A percentile compares a stretch with the other conserved stretches of the same genome.
Conservation (phyloP, 2,329 filamentous ascomycete species). For the Verticillium albo-atrum region DNA sequence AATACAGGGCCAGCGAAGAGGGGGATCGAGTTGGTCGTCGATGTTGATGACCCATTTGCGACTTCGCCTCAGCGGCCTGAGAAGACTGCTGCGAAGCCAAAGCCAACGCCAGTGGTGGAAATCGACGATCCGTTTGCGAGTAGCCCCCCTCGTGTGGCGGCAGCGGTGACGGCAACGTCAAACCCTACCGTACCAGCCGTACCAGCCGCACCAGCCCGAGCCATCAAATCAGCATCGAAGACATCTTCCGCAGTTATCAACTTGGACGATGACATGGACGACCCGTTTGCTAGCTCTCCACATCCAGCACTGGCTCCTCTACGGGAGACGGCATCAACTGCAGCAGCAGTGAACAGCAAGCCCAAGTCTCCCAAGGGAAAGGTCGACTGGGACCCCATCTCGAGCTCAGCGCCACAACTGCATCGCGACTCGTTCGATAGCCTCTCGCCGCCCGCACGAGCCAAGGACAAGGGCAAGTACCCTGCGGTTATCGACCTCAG, state of each 20-base stretch:
- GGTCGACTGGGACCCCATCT: conserved; percentile 45
- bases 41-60: background rate
- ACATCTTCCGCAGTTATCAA: conserved; percentile 1
- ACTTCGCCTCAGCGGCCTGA: background rate
- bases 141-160: background rate
- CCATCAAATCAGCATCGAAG: background rate
- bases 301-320: background rate
- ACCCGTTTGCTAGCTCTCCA: conserved; percentile 1
- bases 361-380: conserved; percentile 8
- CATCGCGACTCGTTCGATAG: conserved; percentile 6
- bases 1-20: background rate
- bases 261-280: conserved; percentile 3
- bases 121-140: conserved; percentile 18
- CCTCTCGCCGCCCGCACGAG: conserved; percentile 3
- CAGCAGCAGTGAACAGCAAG: conserved; percentile 2
- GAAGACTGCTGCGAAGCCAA: background rate
- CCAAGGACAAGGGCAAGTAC: background rate
- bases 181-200: no score
- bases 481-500: conserved; percentile 30
- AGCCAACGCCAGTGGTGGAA: background rate
- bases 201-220: background rate
- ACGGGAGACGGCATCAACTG: background rate
- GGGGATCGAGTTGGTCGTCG: background rate
- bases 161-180: background rate
- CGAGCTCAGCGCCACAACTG: conserved; percentile 44